Evolutionary conservation across 345 rosid species (phyloP), one percentile per base, ranked within the genome.

Genomic region (Camelina hispida): DNA sequence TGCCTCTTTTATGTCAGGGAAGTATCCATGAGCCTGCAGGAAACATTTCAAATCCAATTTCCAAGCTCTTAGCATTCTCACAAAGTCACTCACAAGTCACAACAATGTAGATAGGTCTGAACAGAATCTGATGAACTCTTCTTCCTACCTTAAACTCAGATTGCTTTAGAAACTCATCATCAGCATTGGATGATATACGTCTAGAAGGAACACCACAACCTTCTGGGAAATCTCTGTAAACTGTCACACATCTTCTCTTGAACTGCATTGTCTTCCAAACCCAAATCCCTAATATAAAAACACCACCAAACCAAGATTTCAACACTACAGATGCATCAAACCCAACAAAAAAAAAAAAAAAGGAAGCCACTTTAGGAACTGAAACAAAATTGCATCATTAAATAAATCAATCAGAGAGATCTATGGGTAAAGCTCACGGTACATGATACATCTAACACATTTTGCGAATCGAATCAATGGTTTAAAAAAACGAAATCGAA

Each of bases 201-300:
- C 28, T 18, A 6, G 23, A 58, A 17, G 47, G 34, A n/a, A 70
- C 66, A 70, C 74, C 66, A 70, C 74, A 70, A 35, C 66, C 66
- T 23, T 32, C 23, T 9, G 74, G 74, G 59, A 58, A 70, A 70
- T 70, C 66, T 0, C 58, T 9, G n/a, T 17, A n/a, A 18, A 14
- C 66, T 15, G 35, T 20, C 15, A 58, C 23, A 22, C 6, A 9
- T 5, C 57, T 70, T 70, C 66, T 70, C 58, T 70, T 70, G 58
- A 58, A 46, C 35, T 10, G 15, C 58, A 48, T 62, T 20, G 46
- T 46, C 7, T 1, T 46, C 66, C 34, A 18, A 70, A 30, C 9
- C 16, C 46, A 32, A 48, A 58, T 32, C 64, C 32, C 22, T 1
- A 22, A 22, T 22, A 23, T 1, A 23, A 23, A 23, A 23, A 23